A percentile compares a stretch with the other conserved stretches of the same genome.
Evolutionary conservation across 345 rosid species (phyloP).

Genomic region (Garcia nutans): DNA sequence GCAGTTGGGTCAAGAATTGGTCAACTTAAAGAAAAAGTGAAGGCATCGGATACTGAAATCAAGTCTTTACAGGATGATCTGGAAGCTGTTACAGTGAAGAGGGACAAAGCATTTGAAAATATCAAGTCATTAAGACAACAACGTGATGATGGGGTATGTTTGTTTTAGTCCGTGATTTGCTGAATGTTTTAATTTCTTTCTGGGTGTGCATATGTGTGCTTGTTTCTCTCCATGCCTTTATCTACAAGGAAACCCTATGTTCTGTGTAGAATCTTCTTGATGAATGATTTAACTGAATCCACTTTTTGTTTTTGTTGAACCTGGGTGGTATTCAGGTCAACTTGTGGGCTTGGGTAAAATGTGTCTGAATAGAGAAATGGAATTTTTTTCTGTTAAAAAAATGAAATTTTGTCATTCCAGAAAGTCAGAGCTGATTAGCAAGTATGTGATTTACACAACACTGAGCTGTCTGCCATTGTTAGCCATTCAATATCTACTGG

Average conservation of each 20-base stretch:
- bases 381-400: too few relatives aligned
- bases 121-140: constrained; percentile 59
- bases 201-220: neutral
- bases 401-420: neutral
- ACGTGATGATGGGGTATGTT: constrained; percentile 68
- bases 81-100: constrained; percentile 46
- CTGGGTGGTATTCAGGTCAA: neutral
- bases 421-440: too few relatives aligned
- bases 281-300: neutral
- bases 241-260: neutral
- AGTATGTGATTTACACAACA: too few relatives aligned
- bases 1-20: constrained; percentile 57
- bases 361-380: neutral
- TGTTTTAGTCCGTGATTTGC: neutral
- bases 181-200: neutral
- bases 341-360: neutral
- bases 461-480: too few relatives aligned
- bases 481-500: too few relatives aligned
- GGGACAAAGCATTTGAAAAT: constrained; percentile 55
- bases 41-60: constrained; percentile 56
- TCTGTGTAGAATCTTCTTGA: neutral
- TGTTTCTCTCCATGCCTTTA: neutral
- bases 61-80: constrained; percentile 54
- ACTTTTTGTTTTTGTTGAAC: neutral
- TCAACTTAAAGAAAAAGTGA: constrained; percentile 53